These are phyloP conservation scores for Schwanniomyces sp. DNA, from an alignment of 805 yeast species.

Conservation along the genomic window DNA sequence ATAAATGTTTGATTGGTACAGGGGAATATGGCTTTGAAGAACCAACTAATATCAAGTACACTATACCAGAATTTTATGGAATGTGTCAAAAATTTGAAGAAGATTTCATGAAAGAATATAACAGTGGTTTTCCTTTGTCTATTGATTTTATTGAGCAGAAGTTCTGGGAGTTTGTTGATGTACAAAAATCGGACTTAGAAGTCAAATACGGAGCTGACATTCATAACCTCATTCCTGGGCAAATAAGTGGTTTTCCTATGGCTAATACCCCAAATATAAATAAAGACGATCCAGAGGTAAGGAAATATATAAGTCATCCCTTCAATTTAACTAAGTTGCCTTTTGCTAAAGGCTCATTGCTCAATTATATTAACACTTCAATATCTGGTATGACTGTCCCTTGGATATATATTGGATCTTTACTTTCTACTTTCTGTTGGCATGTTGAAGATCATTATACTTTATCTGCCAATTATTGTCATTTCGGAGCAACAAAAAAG, in stretches of 20 bases:
- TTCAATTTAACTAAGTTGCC: conserved; percentile 79
- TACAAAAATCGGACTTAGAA: conserved; percentile 46
- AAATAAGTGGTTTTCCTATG: conserved; percentile 76
- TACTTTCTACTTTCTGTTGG: conserved; percentile 94
- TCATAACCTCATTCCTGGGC: conserved; percentile 62
- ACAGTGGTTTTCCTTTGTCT: conserved; percentile 28
- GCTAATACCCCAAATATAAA: conserved; percentile 17
- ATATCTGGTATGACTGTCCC: conserved; percentile 95
- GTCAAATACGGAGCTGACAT: conserved; percentile 87
- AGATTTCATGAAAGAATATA: conserved; percentile 38
- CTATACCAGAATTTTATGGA: conserved; percentile 59
- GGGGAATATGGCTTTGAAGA: conserved; percentile 90
- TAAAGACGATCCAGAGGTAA: conserved; percentile 12
- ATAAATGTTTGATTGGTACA: conserved; percentile 78
- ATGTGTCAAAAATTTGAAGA: conserved; percentile 51
- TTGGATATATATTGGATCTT: conserved; percentile 90
- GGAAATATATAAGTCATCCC: conserved; percentile 55
- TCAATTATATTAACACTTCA: conserved; percentile 60
- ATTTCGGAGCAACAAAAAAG: conserved; percentile 82
- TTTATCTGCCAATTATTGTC: conserved; percentile 88
- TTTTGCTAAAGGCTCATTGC: conserved; percentile 64
- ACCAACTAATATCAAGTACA: conserved; percentile 48
- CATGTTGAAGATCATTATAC: conserved; percentile 95
- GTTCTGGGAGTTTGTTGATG: conserved; percentile 61
- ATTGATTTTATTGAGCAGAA: conserved; percentile 54